phyloP scores from a whole-genome alignment of 2,329 filamentous ascomycete genomes.

The Fonsecaea erecta region DNA sequence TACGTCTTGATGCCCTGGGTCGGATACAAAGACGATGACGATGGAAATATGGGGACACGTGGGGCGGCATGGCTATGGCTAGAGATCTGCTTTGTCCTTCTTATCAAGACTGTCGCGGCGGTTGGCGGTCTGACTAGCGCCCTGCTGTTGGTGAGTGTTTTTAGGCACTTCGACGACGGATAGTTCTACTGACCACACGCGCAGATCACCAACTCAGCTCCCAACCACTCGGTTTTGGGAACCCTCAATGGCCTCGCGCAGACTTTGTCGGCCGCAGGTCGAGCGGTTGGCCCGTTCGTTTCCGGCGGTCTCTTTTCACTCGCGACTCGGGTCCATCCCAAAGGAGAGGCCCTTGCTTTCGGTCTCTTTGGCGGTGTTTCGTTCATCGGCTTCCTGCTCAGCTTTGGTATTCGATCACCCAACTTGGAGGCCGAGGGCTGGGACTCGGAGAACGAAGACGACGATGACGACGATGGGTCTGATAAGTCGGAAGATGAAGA shows the following conservation, averaged over 20 bases:
- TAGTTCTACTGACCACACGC: slow-evolving; percentile 6
- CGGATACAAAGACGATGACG: slow-evolving; percentile 68
- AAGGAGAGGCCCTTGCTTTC: slow-evolving; percentile 85
- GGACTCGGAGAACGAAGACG: slow-evolving; percentile 47
- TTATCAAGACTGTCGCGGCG: slow-evolving; percentile 87
- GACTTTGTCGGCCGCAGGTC: slow-evolving; percentile 86
- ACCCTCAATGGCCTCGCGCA: slow-evolving; percentile 93
- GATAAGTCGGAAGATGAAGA: slow-evolving; percentile 55
- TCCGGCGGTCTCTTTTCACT: slow-evolving; percentile 86
- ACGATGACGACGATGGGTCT: slow-evolving; percentile 33
- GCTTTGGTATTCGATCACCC: slow-evolving; percentile 73
- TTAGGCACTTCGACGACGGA: background rate
- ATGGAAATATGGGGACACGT: slow-evolving; percentile 56
- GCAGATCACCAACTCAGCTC: slow-evolving; percentile 90
- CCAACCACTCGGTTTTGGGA: slow-evolving; percentile 81
- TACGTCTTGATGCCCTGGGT: slow-evolving; percentile 91
- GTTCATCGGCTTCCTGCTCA: slow-evolving; percentile 77
- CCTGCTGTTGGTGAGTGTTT: slow-evolving; percentile 72
- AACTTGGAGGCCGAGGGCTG: slow-evolving; percentile 64
- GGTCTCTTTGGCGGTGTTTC: slow-evolving; percentile 84
- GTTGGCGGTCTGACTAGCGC: slow-evolving; percentile 90
- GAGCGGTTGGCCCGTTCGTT: slow-evolving; percentile 84
- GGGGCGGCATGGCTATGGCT: slow-evolving; percentile 74
- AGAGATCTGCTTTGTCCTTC: slow-evolving; percentile 78
- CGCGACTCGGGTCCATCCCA: slow-evolving; percentile 72